Percentiles rank a stretch among this genome's conserved stretches.
phyloP scores from a whole-genome alignment of 1,139 yeast species.

The Groenewaldozyma sp. region DNA sequence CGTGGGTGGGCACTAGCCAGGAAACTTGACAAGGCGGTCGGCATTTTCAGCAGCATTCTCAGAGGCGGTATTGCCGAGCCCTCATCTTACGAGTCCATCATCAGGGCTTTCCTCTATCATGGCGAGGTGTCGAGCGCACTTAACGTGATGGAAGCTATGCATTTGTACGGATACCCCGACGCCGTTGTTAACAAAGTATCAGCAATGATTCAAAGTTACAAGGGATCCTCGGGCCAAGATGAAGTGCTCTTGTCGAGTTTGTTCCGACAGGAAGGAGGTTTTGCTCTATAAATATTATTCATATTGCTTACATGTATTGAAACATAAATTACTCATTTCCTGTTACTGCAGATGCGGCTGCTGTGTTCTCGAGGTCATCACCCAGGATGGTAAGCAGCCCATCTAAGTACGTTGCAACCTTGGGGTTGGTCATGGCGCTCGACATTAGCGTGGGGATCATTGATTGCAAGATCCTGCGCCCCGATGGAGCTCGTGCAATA shows the following conservation, averaged over 20 bases:
- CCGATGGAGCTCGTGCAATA: conserved; percentile 28
- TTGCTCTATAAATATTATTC: background rate
- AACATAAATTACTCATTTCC: no score
- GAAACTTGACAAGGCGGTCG: conserved; percentile 22
- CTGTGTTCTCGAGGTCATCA: background rate
- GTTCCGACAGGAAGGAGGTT: conserved; percentile 15
- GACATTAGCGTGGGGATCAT: conserved; percentile 17
- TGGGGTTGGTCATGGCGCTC: conserved; percentile 21
- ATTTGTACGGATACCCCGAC: conserved; percentile 22
- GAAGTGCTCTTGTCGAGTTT: conserved; percentile 17
- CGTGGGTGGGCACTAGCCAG: conserved; percentile 30
- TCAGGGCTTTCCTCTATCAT: conserved; percentile 27
- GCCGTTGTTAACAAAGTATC: conserved; percentile 25
- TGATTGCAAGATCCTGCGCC: conserved; percentile 23
- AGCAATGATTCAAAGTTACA: conserved; percentile 8
- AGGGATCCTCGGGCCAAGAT: conserved; percentile 2
- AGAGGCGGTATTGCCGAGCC: conserved; percentile 28
- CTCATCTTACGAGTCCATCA: conserved; percentile 30
- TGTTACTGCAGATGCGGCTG: no score
- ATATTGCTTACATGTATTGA: no score
- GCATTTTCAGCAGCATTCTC: conserved; percentile 26
- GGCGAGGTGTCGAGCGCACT: conserved; percentile 22
- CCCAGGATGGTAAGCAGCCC: conserved; percentile 14
- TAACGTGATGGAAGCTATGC: conserved; percentile 23
- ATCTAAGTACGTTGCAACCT: conserved; percentile 18